Base-by-base conservation (phyloP, 75 land plant species). In the Picea glauca region DNA sequence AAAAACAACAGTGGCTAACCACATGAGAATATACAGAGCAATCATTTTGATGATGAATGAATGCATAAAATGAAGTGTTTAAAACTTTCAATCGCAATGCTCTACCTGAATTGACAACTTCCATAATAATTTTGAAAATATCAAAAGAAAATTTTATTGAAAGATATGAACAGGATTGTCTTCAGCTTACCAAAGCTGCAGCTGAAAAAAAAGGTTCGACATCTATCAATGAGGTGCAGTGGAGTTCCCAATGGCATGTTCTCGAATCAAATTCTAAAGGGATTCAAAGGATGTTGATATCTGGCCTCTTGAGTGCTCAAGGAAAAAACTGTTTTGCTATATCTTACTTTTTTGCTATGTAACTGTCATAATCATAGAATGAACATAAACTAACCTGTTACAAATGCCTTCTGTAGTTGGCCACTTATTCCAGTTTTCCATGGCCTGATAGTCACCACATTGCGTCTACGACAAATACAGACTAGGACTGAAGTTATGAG, bases 341-440 rank as follows among this genome's bases (percentile, higher is more conserved):
- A 33, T 17, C 56, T 50, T 50, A 50, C 11, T 50, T 50, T 50
- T 50, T 50, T 50, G 9, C 56, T 11, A 9, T 14, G 70, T 33
- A 33, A 14, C 18, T 15, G 35, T 66, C 70, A 35, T 66, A 66
- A 35, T 20, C 70, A 26, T 66, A 20, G 9, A 80, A 63, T n/a
- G 58, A 78, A 72, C 20, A 15, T 66, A 2, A 66, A 81, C 21
- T 50, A 23, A 91, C 94, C 94, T 80, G 89, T 87, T 15, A 86
- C 87, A 83, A 93, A 89, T 77, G 88, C 93, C 60, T 87, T 86
- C 80, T 88, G 93, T 38, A 95, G 81, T 50, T 95, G 92, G 40
- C 93, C 93, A 77, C 91, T 91, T 56, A 91, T 80, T 3, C 92
- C 93, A 67, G 87, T 83, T 31, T 81, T 86, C 93, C 93, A 95